phyloP scores from a whole-genome alignment of 805 yeast species.

The Yamadazyma endophytica region DNA sequence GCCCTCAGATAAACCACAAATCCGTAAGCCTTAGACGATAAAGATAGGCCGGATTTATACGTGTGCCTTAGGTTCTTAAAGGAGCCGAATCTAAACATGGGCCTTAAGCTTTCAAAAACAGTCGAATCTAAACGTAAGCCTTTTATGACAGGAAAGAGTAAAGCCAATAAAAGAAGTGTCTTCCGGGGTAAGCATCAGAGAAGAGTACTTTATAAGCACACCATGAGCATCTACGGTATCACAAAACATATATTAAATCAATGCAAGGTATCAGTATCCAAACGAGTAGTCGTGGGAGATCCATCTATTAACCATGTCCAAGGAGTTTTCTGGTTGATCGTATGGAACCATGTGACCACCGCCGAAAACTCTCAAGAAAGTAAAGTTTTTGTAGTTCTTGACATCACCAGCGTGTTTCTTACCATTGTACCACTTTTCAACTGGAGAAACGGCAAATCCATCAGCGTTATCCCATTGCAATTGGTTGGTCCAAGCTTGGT shows the following conservation, averaged over 20 bases:
- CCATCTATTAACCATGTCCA: conserved; percentile 87
- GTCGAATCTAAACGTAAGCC: no score
- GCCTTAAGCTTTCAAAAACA: no score
- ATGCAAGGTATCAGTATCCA: conserved; percentile 1
- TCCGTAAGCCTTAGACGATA: no score
- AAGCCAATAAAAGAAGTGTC: no score
- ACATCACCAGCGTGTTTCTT: conserved; percentile 58
- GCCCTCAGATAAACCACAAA: no score
- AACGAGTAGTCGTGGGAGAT: conserved; percentile 52
- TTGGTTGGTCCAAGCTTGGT: conserved; percentile 73
- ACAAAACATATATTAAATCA: conserved; percentile 13
- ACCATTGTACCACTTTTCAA: conserved; percentile 41
- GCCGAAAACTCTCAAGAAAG: conserved; percentile 78
- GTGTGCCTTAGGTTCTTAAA: no score
- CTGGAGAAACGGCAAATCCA: conserved; percentile 39
- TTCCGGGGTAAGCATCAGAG: not conserved
- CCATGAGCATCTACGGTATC: not conserved
- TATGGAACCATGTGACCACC: conserved; percentile 97
- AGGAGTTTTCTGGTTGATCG: conserved; percentile 75
- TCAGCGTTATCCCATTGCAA: conserved; percentile 61
- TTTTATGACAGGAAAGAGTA: no score
- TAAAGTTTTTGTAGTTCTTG: conserved; percentile 67
- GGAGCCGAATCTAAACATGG: no score
- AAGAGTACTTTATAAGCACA: conserved; percentile 1
- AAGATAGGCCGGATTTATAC: no score